Base-by-base conservation (phyloP, 2,329 filamentous ascomycete species). In the Colletotrichum tamarilloi region DNA sequence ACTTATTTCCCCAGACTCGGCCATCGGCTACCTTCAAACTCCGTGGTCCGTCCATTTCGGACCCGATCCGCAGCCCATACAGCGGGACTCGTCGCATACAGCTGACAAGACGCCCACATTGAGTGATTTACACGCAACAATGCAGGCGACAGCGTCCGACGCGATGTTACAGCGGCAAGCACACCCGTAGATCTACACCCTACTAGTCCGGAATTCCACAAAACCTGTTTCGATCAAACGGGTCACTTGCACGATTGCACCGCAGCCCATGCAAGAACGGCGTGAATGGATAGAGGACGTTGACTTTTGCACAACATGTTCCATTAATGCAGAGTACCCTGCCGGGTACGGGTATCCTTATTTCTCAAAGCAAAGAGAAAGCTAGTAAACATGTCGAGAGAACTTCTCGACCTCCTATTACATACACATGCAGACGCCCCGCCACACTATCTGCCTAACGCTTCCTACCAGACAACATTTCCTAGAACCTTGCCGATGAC, bases 401-500 rank as follows among this genome's bases (percentile, higher is more conserved):
- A 4, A 63, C 35, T 19, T 26, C 14, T 32, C 57, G 16, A 58
- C 19, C 7, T 14, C n/a, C 38, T 49, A n/a, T 11, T 52, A 14
- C 12, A 35, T 16, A 42, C n/a, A 53, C 52, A 59, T 5, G 24
- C 24, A 56, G 3, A 19, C 24, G 16, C 12, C n/a, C 59, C 12
- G 16, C 16, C 55, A 57, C 7, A 32, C 55, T 30, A 3, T 14
- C 22, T 2, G 42, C 19, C 65, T 28, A 65, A 42, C 52, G 32
- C 22, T 52, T 46, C 53, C 16, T 46, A n/a, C 46, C 46, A 16
- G 11, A 60, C 35, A 64, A 6, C 24, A 26, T 64, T 19, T 57
- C 35, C 60, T 72, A 73, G 19, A 70, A 70, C 42, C 19, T 62
- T 19, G 53, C 8, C 9, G n/a, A 35, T 9, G 71, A 53, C 55